These are phyloP conservation scores for Dothistroma pini DNA, from an alignment of 2,329 filamentous ascomycete species.

Conservation along the genomic window DNA sequence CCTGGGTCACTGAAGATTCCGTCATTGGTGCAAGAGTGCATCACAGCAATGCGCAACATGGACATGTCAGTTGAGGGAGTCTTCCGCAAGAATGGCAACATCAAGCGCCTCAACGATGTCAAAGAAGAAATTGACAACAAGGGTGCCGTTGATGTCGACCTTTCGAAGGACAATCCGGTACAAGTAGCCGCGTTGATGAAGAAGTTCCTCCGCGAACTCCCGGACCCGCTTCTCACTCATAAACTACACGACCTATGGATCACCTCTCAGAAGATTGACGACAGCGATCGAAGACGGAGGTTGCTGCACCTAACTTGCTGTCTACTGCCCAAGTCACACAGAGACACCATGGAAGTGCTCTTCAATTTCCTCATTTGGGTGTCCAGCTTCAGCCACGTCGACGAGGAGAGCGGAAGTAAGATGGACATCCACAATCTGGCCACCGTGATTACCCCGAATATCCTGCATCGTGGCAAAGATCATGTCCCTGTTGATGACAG, in stretches of 20 bases:
- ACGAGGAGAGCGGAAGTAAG: constrained; percentile 95
- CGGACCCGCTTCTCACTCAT: constrained; percentile 89
- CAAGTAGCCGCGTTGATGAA: constrained; percentile 92
- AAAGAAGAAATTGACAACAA: constrained; percentile 82
- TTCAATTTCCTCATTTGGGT: constrained; percentile 98
- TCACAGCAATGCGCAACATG: constrained; percentile 96
- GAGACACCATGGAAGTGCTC: constrained; percentile 90
- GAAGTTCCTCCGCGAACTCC: constrained; percentile 90
- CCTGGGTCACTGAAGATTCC: constrained; percentile 87
- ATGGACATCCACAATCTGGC: constrained; percentile 99
- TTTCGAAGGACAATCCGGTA: constrained; percentile 84
- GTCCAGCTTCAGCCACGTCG: constrained; percentile 92
- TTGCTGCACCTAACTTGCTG: constrained; percentile 90
- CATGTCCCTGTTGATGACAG: constrained; percentile 63
- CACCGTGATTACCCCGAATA: constrained; percentile 95
- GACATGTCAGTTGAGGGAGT: constrained; percentile 98
- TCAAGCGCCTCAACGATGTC: constrained; percentile 84
- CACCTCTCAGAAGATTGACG: constrained; percentile 77
- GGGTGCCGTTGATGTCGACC: constrained; percentile 78
- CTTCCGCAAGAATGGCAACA: constrained; percentile 98
- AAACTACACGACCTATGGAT: constrained; percentile 92
- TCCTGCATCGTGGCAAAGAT: constrained; percentile 56
- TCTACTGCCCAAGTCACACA: constrained; percentile 83
- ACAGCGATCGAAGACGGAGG: constrained; percentile 76
- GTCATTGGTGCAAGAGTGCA: constrained; percentile 89